phyloP scores from a whole-genome alignment of 108 stramenopile species.

The Epipyxis sp. region DNA sequence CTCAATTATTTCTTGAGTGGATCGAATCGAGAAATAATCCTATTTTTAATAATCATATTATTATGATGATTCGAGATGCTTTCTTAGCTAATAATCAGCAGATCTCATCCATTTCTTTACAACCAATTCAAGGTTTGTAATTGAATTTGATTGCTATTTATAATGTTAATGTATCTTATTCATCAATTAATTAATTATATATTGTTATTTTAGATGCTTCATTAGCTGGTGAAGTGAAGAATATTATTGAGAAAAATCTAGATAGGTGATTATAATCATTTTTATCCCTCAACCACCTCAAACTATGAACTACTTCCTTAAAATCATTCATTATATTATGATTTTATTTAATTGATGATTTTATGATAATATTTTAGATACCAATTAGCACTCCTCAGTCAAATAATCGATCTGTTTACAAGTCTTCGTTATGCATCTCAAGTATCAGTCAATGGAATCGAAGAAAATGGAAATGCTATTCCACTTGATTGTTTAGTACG shows the following conservation, averaged over 20 bases:
- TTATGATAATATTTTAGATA: not conserved
- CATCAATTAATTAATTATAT: not conserved
- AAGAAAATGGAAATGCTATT: not conserved
- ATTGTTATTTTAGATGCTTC: not conserved
- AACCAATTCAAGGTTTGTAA: not conserved
- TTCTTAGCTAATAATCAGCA: not conserved
- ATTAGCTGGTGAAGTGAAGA: not conserved
- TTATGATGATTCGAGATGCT: not conserved
- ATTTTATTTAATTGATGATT: not conserved
- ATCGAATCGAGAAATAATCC: not conserved
- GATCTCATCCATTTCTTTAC: not conserved
- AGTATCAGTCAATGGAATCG: not conserved
- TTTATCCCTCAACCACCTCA: no score
- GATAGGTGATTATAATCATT: no score
- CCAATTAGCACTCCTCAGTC: not conserved
- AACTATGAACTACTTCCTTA: no score
- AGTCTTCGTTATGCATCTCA: not conserved
- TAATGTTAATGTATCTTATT: no score
- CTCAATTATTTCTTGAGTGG: constrained; percentile 1
- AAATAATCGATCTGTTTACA: not conserved
- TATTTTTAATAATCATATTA: not conserved
- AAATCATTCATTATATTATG: not conserved
- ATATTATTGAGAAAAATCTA: no score
- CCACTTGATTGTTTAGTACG: not conserved
- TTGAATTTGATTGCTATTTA: not conserved